These are phyloP conservation scores for Entomortierella lignicola DNA, from an alignment of 192 early-diverging fungal genomes.

Conservation along the genomic window DNA sequence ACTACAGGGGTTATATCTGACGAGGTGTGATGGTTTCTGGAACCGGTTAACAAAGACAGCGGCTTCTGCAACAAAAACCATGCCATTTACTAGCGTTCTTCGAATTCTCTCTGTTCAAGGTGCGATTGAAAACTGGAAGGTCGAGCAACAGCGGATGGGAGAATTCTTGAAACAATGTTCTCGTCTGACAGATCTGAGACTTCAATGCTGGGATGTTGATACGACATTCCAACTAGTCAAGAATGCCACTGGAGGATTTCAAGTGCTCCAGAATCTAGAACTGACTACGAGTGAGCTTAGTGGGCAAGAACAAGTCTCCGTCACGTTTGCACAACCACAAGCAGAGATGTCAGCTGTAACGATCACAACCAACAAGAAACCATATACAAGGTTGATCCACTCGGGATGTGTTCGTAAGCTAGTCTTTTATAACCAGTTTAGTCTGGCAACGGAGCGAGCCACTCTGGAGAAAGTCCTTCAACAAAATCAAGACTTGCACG, in stretches of 20 bases:
- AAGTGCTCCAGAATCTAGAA: neutral
- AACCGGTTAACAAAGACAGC: constrained; percentile 13
- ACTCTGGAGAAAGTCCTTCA: constrained; percentile 7
- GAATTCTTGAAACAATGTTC: constrained; percentile 19
- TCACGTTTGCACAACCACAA: constrained; percentile 11
- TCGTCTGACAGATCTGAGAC: constrained; percentile 10
- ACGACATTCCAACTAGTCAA: constrained; percentile 21
- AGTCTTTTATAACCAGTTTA: constrained; percentile 9
- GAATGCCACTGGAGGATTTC: constrained; percentile 6
- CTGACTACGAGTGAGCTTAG: constrained; percentile 5
- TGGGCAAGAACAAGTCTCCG: constrained; percentile 24
- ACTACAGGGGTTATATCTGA: constrained; percentile 12
- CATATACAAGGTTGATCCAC: constrained; percentile 14
- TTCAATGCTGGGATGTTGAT: constrained; percentile 22
- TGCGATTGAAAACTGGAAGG: constrained; percentile 26
- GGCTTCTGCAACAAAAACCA: neutral
- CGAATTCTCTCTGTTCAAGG: constrained; percentile 21
- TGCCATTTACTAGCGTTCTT: constrained; percentile 9
- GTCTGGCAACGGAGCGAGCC: neutral
- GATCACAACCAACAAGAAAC: constrained; percentile 23
- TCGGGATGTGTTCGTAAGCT: constrained; percentile 26
- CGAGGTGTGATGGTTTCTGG: constrained; percentile 32
- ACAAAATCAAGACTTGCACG: constrained; percentile 3
- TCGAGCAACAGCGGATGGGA: constrained; percentile 14
- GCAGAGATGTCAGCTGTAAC: constrained; percentile 18